A percentile compares a stretch with the other conserved stretches of the same genome.
These are phyloP conservation scores for Polygonum maritimum DNA, from an alignment of 148 eudicot species.

Conservation along the genomic window DNA sequence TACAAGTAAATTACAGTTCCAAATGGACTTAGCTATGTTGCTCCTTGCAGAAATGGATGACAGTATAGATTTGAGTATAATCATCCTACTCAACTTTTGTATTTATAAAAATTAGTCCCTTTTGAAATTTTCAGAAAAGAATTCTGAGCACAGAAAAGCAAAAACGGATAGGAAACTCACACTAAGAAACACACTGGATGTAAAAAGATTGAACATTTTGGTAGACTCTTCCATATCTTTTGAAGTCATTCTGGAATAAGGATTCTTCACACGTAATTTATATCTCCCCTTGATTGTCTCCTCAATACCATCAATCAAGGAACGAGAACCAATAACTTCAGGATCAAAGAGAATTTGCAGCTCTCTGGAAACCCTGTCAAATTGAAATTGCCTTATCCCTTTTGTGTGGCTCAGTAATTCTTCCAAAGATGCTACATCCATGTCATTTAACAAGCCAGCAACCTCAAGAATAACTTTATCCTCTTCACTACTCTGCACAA, in stretches of 20 bases:
- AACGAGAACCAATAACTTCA: conserved; percentile 66
- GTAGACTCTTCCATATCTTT: conserved; percentile 79
- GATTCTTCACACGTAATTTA: conserved; percentile 70
- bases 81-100: not conserved
- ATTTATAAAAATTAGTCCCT: not conserved
- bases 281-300: conserved; percentile 51
- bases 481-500: conserved; percentile 88
- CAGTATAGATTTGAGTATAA: not conserved
- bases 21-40: not conserved
- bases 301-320: conserved; percentile 70
- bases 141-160: not conserved
- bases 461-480: conserved; percentile 62
- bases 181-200: conserved; percentile 69
- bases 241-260: conserved; percentile 73
- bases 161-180: conserved; percentile 37
- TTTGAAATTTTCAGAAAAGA: not conserved
- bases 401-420: conserved; percentile 51
- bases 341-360: conserved; percentile 85
- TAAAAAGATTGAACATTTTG: conserved; percentile 73
- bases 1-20: not conserved
- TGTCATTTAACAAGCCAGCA: conserved; percentile 46
- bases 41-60: not conserved
- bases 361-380: conserved; percentile 46
- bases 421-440: conserved; percentile 56
- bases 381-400: conserved; percentile 56